Percentiles rank a stretch among this genome's conserved stretches.
phyloP scores from a whole-genome alignment of 2,329 filamentous ascomycete species.

The Trichophaea hybrida region DNA sequence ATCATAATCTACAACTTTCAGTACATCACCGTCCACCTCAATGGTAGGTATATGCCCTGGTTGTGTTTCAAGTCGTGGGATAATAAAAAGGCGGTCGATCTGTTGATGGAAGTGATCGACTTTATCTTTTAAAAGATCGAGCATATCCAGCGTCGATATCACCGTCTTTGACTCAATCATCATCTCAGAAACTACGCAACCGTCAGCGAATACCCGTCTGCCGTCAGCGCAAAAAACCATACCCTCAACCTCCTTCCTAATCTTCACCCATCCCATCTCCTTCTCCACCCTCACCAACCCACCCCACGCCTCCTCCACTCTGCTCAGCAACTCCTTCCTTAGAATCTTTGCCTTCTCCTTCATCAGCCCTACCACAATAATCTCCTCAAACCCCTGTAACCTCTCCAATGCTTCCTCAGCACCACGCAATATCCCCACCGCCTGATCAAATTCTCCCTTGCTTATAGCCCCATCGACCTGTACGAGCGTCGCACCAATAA shows the following conservation, averaged over 20 bases:
- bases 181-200: neutral
- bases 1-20: slow-evolving; percentile 29
- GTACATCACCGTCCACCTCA: slow-evolving; percentile 29
- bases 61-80: slow-evolving; percentile 21
- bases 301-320: slow-evolving; percentile 56
- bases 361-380: slow-evolving; percentile 24
- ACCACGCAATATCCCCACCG: slow-evolving; percentile 16
- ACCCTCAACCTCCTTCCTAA: slow-evolving; percentile 43
- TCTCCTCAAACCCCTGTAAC: slow-evolving; percentile 17
- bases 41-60: slow-evolving; percentile 25
- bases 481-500: slow-evolving; percentile 20
- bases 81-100: slow-evolving; percentile 22
- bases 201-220: slow-evolving; percentile 36
- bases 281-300: slow-evolving; percentile 49
- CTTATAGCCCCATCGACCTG: slow-evolving; percentile 13
- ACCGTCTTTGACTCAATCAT: slow-evolving; percentile 39
- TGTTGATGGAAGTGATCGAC: slow-evolving; percentile 25
- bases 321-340: slow-evolving; percentile 13
- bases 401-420: slow-evolving; percentile 18
- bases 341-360: slow-evolving; percentile 22
- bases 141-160: slow-evolving; percentile 43
- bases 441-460: slow-evolving; percentile 15
- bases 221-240: slow-evolving; percentile 32
- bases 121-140: slow-evolving; percentile 40
- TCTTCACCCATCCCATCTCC: slow-evolving; percentile 40